A percentile compares a stretch with the other conserved stretches of the same genome.
Evolutionary conservation across 2,329 filamentous ascomycete species (phyloP).

Genomic region (Lachnellula arida): DNA sequence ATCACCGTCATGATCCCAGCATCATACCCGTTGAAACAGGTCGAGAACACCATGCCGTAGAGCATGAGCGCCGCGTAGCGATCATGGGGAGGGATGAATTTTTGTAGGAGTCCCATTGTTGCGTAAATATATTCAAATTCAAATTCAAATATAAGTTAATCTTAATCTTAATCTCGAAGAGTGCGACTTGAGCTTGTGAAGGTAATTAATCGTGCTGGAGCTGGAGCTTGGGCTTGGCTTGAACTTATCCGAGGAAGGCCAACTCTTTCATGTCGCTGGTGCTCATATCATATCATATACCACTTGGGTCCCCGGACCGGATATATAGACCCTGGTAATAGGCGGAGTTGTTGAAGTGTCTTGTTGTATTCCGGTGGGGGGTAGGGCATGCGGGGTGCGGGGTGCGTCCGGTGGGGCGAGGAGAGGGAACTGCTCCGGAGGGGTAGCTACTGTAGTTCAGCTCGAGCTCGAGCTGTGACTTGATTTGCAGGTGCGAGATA

Average conservation of each 20-base stretch:
- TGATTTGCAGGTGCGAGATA: neutral
- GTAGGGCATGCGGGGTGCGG: neutral
- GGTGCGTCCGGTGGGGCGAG: neutral
- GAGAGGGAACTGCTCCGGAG: neutral
- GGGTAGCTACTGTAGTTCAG: neutral
- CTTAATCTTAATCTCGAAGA: too few relatives aligned
- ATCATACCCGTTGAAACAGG: constrained; percentile 41
- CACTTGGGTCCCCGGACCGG: neutral
- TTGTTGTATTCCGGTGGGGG: neutral
- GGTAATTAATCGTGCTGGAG: neutral
- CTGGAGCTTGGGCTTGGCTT: neutral
- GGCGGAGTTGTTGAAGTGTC: too few relatives aligned
- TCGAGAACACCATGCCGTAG: constrained; percentile 38
- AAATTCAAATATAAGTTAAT: too few relatives aligned
- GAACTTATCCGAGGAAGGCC: neutral
- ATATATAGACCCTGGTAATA: too few relatives aligned
- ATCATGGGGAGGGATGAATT: constrained; percentile 36
- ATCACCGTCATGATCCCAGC: constrained; percentile 41
- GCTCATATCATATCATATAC: constrained; percentile 17
- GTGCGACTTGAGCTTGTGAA: neutral
- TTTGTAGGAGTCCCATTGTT: constrained; percentile 31
- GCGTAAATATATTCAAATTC: too few relatives aligned
- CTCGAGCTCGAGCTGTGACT: neutral
- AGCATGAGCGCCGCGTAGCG: constrained; percentile 33
- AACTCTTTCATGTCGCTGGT: constrained; percentile 4